A percentile compares a stretch with the other conserved stretches of the same genome.
Conservation (phyloP, 305 asterid genomes). For the Stenogyne calaminthoides region DNA sequence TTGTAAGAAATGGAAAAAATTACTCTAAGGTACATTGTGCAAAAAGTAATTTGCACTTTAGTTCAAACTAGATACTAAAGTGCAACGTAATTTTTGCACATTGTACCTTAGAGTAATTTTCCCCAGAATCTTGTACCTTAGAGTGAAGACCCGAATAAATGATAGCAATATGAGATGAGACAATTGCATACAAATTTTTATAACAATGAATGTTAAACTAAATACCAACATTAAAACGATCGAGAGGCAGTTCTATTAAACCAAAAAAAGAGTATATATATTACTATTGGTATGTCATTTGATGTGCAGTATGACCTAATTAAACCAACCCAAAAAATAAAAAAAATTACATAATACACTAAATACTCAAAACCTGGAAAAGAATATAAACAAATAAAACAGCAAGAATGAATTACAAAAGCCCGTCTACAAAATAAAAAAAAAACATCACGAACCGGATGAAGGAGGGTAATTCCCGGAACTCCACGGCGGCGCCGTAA, state of each 20-base stretch:
- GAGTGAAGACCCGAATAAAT: too few relatives aligned
- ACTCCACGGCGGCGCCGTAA: slow-evolving; percentile 56
- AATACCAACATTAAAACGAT: not conserved
- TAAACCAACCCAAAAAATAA: slow-evolving; percentile 15
- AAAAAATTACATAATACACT: slow-evolving; percentile 21
- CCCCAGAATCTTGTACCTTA: too few relatives aligned
- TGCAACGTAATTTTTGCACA: too few relatives aligned
- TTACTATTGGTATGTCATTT: slow-evolving; percentile 6
- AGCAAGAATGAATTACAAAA: not conserved
- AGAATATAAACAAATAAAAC: slow-evolving; percentile 19
- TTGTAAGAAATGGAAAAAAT: too few relatives aligned
- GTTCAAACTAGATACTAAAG: too few relatives aligned
- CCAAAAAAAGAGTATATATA: not conserved
- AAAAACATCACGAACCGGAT: slow-evolving; percentile 47
- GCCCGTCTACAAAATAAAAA: not conserved
- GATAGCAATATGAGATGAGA: too few relatives aligned
- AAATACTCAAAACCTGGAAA: not conserved
- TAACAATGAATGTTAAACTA: not conserved
- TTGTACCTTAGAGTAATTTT: too few relatives aligned
- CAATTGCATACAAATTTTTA: too few relatives aligned
- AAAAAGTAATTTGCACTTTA: too few relatives aligned
- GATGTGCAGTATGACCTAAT: slow-evolving; percentile 25
- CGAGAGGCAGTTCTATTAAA: not conserved
- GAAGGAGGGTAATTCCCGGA: slow-evolving; percentile 54
- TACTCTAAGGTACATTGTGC: too few relatives aligned